Percentiles rank a stretch among this genome's conserved stretches.
These are phyloP conservation scores for Gamarada debralockiae DNA, from an alignment of 495 filamentous ascomycete genomes.

Conservation along the genomic window DNA sequence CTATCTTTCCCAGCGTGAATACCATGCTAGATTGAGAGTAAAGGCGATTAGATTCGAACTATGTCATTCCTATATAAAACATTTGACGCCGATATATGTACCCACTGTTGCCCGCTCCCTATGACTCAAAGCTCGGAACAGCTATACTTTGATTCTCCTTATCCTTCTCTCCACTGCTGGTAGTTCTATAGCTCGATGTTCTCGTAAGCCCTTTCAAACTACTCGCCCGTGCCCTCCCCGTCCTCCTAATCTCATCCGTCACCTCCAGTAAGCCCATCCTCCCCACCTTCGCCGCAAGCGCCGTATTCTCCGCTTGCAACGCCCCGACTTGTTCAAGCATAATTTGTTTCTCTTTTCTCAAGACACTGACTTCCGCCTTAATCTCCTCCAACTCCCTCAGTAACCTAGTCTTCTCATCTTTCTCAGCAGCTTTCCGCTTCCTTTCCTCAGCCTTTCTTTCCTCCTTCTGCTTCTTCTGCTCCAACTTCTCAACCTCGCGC, in stretches of 20 bases:
- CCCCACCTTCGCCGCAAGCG: constrained; percentile 49
- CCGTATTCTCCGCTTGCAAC: constrained; percentile 64
- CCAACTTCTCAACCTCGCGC: constrained; percentile 58
- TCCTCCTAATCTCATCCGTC: constrained; percentile 17
- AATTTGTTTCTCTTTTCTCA: constrained; percentile 57
- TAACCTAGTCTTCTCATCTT: constrained; percentile 47
- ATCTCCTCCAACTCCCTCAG: constrained; percentile 45
- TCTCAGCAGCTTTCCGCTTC: constrained; percentile 46
- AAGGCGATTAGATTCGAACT: no score
- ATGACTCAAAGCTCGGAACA: background rate
- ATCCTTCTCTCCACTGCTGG: constrained; percentile 8
- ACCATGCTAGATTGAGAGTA: no score
- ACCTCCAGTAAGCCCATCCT: constrained; percentile 34
- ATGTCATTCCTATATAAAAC: background rate
- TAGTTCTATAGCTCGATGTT: constrained; percentile 11
- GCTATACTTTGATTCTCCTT: constrained; percentile 3
- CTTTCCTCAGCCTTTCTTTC: constrained; percentile 58
- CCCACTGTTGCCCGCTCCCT: no score
- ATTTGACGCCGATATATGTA: no score
- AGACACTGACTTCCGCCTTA: constrained; percentile 50
- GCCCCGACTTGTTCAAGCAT: constrained; percentile 57
- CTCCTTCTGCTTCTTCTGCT: constrained; percentile 55
- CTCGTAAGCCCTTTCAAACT: constrained; percentile 14
- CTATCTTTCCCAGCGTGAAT: background rate
- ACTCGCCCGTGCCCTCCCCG: constrained; percentile 18